Conservation (phyloP, 2,329 filamentous ascomycete genomes). For the Delphinella strobiligena region DNA sequence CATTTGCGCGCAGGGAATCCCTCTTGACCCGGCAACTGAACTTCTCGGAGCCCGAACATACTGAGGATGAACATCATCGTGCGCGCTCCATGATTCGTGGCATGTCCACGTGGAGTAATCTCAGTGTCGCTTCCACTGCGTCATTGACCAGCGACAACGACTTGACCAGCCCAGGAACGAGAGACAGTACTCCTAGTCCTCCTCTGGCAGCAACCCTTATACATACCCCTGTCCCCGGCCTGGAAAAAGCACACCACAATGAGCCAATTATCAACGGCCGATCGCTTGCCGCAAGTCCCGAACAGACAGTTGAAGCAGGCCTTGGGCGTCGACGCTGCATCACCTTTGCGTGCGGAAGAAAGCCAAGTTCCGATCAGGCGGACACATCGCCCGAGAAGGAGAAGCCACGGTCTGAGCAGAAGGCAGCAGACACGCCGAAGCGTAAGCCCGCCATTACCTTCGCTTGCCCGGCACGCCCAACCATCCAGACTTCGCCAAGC, state of each 20-base stretch:
- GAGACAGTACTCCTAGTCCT: constrained; percentile 78
- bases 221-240: constrained; percentile 23
- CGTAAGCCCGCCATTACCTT: constrained; percentile 61
- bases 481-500: constrained; percentile 19
- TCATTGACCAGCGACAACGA: constrained; percentile 86
- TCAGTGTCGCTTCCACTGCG: constrained; percentile 70
- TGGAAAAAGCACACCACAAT: constrained; percentile 27
- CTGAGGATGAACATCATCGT: constrained; percentile 22
- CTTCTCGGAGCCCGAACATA: constrained; percentile 36
- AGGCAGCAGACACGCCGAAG: constrained; percentile 25
- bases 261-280: constrained; percentile 24
- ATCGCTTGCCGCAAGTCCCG: no score
- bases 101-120: constrained; percentile 63
- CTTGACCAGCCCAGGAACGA: constrained; percentile 69
- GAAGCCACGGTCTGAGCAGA: constrained; percentile 15
- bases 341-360: constrained; percentile 74
- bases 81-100: constrained; percentile 24
- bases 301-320: constrained; percentile 49
- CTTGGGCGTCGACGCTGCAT: constrained; percentile 77
- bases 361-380: constrained; percentile 31
- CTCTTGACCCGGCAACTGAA: constrained; percentile 75
- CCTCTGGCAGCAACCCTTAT: constrained; percentile 52
- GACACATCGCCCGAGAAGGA: constrained; percentile 19
- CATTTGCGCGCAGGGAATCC: constrained; percentile 56
- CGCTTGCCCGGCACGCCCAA: constrained; percentile 51